Evolutionary conservation across 192 early-diverging fungal species (phyloP), one percentile per base, ranked within the genome.

Genomic region (Coemansia sp.): DNA sequence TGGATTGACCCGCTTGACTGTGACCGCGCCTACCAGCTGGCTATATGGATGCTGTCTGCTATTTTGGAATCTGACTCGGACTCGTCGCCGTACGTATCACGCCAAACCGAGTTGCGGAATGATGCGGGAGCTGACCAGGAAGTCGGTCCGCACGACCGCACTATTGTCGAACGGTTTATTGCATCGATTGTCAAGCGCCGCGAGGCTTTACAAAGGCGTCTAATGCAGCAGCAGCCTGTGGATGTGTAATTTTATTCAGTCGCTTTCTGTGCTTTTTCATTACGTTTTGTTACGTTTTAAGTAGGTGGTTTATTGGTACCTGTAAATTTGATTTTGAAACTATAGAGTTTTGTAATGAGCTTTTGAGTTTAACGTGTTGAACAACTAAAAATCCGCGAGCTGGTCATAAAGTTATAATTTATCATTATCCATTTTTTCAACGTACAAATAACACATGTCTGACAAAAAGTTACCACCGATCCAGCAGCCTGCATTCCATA

Each of bases 41-140:
- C 87, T 1, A 92, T 92, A 22, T 88, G 84, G 84, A 88, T 91
- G 86, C 71, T 92, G 6, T 82, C 86, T 54, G 88, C 89, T 26
- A 87, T 91, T 52, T 60, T 92, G 22, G 88, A 89, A 52, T 55
- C 66, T 2, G 41, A 58, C 13, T 61, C 59, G n/a, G 41, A 58
- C 13, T 61, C 59, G 16, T 32, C 61, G 14, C 14, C 67, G 3
- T 54, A 49, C 19, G 43, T 29, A 10, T 49, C 58, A 2, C 32
- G 9, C n/a, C 41, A 52, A 18, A 4, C 24, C 19, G 51, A 59
- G 24, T 43, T 32, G 24, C 58, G 27, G 27, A 32, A 27, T 10
- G 16, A 37, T 9, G 39, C 51, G 2, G 64, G 52, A 6, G 8
- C 51, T 9, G 57, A 65, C 9, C 66, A 68, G 43, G 69, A 72